Base-by-base conservation (phyloP, 2,329 filamentous ascomycete genomes). In the Verticillium nonalfalfae region DNA sequence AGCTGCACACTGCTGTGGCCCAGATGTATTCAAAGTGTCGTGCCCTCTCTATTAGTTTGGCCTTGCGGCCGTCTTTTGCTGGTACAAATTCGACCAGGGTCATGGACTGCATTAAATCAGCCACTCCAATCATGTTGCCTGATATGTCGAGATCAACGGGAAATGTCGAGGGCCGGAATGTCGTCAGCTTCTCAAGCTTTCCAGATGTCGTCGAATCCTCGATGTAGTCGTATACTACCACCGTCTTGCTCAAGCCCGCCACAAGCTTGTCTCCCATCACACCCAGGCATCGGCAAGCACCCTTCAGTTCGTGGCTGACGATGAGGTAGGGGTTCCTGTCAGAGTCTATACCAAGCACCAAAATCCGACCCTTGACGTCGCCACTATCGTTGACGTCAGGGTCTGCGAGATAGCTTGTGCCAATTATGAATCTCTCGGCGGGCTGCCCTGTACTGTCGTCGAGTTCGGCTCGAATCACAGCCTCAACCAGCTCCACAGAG, bases 41-140 rank as follows among this genome's bases (percentile, higher is more conserved):
- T 3, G 90, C 90, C 3, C 90, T 80, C 77, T 97, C 92, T 0
- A 81, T 79, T 7, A 98, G 80, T 59, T 80, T 84, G 60, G 88
- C 84, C 11, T 81, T 76, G n/a, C 83, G 74, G 1, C 83, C 85
- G 3, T 84, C 76, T 26, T 80, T 73, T 2, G 85, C 82, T 2
- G 82, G 81, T 0, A 81, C 78, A 70, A 89, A 95, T 70, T 95
- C 82, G 9, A 97, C 79, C 6, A 98, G 78, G 1, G 90, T 88
- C 31, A 96, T 80, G 1, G 91, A 96, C 76, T 98, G 97, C 90
- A 97, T 97, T 56, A 99, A 78, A 70, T 99, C 95, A 0, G 89
- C 90, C 10, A 98, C 87, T 0, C 90, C 91, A 64, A 99, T 93
- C 31, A 85, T 81, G 66, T 89, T 87, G 1, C 84, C 90, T 1